Evolutionary conservation across 1,139 yeast species (phyloP), one percentile per base, ranked within the genome.

Genomic region (Maudiozyma humilis): DNA sequence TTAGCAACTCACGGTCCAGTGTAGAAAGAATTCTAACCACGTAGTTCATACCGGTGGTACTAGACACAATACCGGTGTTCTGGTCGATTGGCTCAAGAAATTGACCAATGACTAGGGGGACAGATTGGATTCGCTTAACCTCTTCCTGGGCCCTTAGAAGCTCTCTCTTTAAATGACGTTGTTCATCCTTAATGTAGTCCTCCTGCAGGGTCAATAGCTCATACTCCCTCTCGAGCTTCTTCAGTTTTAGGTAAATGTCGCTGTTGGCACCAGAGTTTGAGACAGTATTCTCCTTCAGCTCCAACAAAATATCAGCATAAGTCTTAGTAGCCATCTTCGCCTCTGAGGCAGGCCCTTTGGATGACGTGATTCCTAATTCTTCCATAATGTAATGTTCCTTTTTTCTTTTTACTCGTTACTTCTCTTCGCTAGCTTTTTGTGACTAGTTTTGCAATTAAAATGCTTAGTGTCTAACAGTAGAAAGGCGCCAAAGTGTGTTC

Each of bases 1-100:
- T 91, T 61, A 93, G 76, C 53, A 91, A 72, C 67, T 93, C 99
- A 51, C 97, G 77, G 62, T 93, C 98, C 53, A 93, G 75, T 0
- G 98, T 91, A 13, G 96, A 87, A 54, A 93, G 73, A 50, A 93
- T 91, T 59, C 95, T 76, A 37, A 93, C 99, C 41, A 91, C 97
- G 59, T 91, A 93, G 64, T 88, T 93, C 51, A 96, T 88, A 16
- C 98, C 98, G 1, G 98, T 93, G 33, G 98, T 91, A 16, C 96
- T 86, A 15, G 96, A 86, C 13, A 93, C 97, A 58, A 93, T 93
- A 52, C 96, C 98, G 7, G 96, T 86, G 56, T 84, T 82, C 64
- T 89, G 94, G 66, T 93, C 99, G 55, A 93, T 89, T 47, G 98
- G 96, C 65, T 93, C 99, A 56, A 93, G 72, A 58, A 93, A 93